Conservation (phyloP, 768 basidiomycete species). For the Pleurotus tuoliensis region DNA sequence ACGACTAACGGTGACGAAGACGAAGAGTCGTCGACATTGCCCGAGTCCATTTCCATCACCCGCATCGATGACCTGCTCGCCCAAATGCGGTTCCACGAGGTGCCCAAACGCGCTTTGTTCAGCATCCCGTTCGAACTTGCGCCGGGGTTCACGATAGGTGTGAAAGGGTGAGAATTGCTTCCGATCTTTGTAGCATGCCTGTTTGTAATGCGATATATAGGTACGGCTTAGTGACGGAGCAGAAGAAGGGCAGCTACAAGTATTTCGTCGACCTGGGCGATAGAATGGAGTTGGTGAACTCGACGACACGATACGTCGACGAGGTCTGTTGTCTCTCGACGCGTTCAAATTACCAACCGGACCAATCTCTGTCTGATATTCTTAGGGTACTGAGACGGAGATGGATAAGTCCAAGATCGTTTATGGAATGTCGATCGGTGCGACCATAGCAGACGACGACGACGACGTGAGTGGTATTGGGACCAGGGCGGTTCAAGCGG, state of each 20-base stretch:
- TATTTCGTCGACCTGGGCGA: conserved; percentile 81
- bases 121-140: conserved; percentile 79
- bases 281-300: conserved; percentile 70
- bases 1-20: conserved; percentile 47
- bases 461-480: conserved; percentile 35
- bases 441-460: conserved; percentile 25
- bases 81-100: conserved; percentile 80
- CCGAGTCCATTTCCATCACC: conserved; percentile 71
- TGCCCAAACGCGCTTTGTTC: conserved; percentile 80
- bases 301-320: conserved; percentile 72
- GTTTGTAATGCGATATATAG: conserved; percentile 32
- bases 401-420: conserved; percentile 41
- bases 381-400: conserved; percentile 42
- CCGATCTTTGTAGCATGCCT: not conserved
- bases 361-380: not conserved
- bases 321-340: conserved; percentile 41
- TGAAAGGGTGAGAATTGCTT: conserved; percentile 63
- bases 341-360: too few species aligned
- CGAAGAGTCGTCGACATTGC: conserved; percentile 43
- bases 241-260: conserved; percentile 77
- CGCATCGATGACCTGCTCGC: conserved; percentile 72
- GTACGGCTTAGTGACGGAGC: conserved; percentile 85
- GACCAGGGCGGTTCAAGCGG: conserved; percentile 42
- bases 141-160: conserved; percentile 67
- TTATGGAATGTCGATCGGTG: conserved; percentile 39